phyloP scores from a whole-genome alignment of 1,284 basidiomycete genomes.

The Fomitopsis schrenkii region DNA sequence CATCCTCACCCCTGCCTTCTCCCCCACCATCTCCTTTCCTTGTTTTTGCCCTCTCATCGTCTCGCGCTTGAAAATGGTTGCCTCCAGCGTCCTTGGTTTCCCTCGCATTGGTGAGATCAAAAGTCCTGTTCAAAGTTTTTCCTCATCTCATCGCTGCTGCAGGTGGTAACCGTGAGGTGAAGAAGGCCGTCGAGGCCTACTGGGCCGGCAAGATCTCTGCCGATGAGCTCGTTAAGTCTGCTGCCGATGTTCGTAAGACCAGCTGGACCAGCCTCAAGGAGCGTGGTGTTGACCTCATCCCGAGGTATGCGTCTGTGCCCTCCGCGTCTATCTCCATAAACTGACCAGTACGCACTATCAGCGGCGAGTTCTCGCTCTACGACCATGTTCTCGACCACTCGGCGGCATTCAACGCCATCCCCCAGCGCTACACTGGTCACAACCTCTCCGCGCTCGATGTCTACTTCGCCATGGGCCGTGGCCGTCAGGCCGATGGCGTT shows the following conservation, averaged over 20 bases:
- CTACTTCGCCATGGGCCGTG: constrained; percentile 99
- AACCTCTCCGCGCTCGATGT: constrained; percentile 90
- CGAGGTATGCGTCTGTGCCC: constrained; percentile 59
- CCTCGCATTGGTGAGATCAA: constrained; percentile 81
- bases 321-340: not conserved
- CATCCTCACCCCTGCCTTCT: constrained; percentile 12
- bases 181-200: constrained; percentile 98
- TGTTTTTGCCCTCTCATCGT: constrained; percentile 5
- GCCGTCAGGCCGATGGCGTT: constrained; percentile 90
- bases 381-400: constrained; percentile 99
- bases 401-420: constrained; percentile 95
- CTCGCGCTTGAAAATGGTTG: constrained; percentile 50
- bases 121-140: constrained; percentile 16
- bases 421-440: constrained; percentile 89
- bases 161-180: constrained; percentile 96
- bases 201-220: constrained; percentile 93
- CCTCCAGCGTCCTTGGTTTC: constrained; percentile 92
- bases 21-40: constrained; percentile 24
- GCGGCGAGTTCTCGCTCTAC: constrained; percentile 98
- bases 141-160: not conserved
- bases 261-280: constrained; percentile 91
- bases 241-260: constrained; percentile 86
- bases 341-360: constrained; percentile 27
- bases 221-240: constrained; percentile 86
- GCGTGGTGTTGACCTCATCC: constrained; percentile 88